These are phyloP conservation scores for Mycena rosella DNA, from an alignment of 768 basidiomycete genomes.

Conservation along the genomic window DNA sequence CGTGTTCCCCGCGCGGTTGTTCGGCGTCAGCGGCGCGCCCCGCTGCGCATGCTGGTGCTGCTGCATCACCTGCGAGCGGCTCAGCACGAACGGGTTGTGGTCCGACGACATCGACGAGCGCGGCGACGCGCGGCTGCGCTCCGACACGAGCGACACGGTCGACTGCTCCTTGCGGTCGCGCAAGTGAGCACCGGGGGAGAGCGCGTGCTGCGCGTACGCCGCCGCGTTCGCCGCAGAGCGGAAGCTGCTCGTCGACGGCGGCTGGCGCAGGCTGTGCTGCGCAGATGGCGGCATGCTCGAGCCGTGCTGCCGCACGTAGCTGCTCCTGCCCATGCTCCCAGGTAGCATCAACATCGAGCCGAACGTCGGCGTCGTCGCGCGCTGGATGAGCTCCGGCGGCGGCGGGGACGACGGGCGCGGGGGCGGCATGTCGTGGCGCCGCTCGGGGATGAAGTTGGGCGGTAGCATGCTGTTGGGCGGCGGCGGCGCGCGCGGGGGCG, in stretches of 20 bases:
- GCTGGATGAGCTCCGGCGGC: constrained; percentile 91
- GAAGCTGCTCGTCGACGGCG: constrained; percentile 87
- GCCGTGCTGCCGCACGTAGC: constrained; percentile 72
- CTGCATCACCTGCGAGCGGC: constrained; percentile 37
- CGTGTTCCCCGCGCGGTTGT: constrained; percentile 45
- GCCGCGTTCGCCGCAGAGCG: constrained; percentile 77
- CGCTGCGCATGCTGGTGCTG: constrained; percentile 52
- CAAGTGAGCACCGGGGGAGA: constrained; percentile 59
- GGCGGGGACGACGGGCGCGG: constrained; percentile 94
- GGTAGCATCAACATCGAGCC: constrained; percentile 72
- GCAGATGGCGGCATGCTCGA: constrained; percentile 79
- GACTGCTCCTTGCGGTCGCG: constrained; percentile 68
- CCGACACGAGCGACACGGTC: constrained; percentile 77
- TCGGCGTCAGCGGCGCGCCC: constrained; percentile 58
- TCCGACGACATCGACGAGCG: constrained; percentile 89
- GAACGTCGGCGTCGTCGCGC: constrained; percentile 89
- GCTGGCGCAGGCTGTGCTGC: constrained; percentile 73
- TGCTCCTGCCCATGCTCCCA: constrained; percentile 51
- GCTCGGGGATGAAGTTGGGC: constrained; percentile 81
- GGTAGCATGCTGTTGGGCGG: constrained; percentile 81
- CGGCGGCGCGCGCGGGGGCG: constrained; percentile 82
- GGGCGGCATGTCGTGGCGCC: constrained; percentile 76
- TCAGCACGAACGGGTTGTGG: constrained; percentile 60
- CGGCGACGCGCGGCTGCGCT: constrained; percentile 76
- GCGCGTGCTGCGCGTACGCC: constrained; percentile 61